Percentiles rank a stretch among this genome's conserved stretches.
Evolutionary conservation across 768 basidiomycete genomes (phyloP).

Genomic region (Galerina marginata): DNA sequence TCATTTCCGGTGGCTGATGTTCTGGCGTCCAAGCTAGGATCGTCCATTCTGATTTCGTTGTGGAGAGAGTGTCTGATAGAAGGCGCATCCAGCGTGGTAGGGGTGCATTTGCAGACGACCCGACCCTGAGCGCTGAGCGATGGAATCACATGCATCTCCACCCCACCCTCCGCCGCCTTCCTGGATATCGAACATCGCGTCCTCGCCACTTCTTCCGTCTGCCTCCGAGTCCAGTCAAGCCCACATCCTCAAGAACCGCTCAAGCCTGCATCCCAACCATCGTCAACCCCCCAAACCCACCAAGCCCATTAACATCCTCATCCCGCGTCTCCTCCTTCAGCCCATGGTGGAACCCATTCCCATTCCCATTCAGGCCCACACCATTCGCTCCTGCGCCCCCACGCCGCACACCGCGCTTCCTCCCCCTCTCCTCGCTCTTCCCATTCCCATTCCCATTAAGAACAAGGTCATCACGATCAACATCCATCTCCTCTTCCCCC

Average conservation of each 20-base stretch:
- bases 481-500: constrained; percentile 26
- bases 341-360: constrained; percentile 2
- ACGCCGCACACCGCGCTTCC: constrained; percentile 25
- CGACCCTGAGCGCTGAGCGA: too few relatives aligned
- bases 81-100: too few relatives aligned
- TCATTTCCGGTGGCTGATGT: neutral
- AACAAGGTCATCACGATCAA: constrained; percentile 9
- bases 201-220: too few relatives aligned
- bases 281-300: constrained; percentile 11
- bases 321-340: constrained; percentile 22
- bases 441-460: constrained; percentile 1
- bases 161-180: too few relatives aligned
- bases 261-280: constrained; percentile 23
- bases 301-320: constrained; percentile 7
- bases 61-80: too few relatives aligned
- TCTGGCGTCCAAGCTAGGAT: too few relatives aligned
- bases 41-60: too few relatives aligned
- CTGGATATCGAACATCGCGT: too few relatives aligned
- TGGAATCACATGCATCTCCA: too few relatives aligned
- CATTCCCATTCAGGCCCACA: neutral
- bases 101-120: too few relatives aligned
- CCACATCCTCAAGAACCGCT: neutral
- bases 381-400: constrained; percentile 9
- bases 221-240: too few relatives aligned
- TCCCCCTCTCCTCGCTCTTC: constrained; percentile 24